These are phyloP conservation scores for Saccharum spontaneum DNA, from an alignment of 176 grass and related monocot species.

Conservation along the genomic window DNA sequence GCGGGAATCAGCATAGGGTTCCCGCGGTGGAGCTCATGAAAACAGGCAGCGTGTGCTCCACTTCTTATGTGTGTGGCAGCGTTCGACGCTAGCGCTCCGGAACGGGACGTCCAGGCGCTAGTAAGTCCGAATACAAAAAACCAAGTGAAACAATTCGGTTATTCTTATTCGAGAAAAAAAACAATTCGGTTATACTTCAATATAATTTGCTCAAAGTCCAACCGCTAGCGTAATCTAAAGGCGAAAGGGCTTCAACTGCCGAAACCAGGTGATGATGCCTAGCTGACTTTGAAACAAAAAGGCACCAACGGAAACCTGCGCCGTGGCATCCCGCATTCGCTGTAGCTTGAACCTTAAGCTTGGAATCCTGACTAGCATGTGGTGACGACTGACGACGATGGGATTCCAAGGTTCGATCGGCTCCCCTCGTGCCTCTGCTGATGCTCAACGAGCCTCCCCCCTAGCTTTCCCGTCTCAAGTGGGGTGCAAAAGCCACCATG, in stretches of 20 bases:
- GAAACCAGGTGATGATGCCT: not conserved
- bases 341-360: slow-evolving; percentile 60
- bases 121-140: no score
- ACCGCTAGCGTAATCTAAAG: no score
- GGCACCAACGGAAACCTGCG: not conserved
- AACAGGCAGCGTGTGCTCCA: no score
- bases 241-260: not conserved
- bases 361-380: slow-evolving; percentile 37
- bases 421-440: not conserved
- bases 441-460: not conserved
- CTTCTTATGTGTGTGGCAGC: no score
- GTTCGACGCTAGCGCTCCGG: no score
- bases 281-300: not conserved
- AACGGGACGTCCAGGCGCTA: no score
- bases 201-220: no score
- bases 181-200: no score
- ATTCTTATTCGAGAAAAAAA: no score
- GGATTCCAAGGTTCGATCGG: not conserved
- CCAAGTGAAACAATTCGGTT: no score
- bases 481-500: not conserved
- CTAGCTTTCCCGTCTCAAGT: slow-evolving; percentile 11
- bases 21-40: no score
- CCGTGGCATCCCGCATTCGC: not conserved
- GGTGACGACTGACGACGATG: not conserved
- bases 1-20: no score